Conservation (phyloP, 169 alveolate genomes). For the Cryptosporidium ubiquitum region DNA sequence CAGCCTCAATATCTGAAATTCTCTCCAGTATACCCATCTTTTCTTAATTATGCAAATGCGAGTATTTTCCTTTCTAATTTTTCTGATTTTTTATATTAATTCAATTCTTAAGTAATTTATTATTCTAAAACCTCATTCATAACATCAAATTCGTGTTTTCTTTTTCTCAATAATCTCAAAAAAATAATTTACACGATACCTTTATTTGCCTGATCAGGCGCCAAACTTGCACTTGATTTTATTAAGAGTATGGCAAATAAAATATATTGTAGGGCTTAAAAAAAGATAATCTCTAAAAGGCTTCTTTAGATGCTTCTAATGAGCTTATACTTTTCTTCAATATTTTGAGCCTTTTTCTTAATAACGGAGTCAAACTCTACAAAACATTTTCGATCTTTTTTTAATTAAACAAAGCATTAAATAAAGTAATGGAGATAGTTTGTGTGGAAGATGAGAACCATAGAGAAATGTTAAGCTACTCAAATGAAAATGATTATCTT, state of each 20-base stretch:
- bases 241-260: too few species aligned
- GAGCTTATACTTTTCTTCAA: neutral
- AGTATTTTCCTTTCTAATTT: neutral
- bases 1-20: conserved; percentile 90
- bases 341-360: neutral
- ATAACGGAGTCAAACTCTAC: neutral
- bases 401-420: neutral
- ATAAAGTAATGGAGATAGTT: neutral
- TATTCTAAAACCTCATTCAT: neutral
- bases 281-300: too few species aligned
- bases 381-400: neutral
- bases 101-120: neutral
- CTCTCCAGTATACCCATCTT: conserved; percentile 80
- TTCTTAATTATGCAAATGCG: neutral
- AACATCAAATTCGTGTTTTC: neutral
- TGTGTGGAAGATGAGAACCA: conserved; percentile 3
- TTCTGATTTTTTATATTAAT: neutral
- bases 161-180: neutral
- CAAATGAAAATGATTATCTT: conserved; percentile 52
- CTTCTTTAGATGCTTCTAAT: too few species aligned
- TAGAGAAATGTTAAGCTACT: neutral
- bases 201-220: conserved; percentile 16
- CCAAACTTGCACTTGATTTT: conserved; percentile 13
- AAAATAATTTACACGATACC: neutral
- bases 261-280: too few species aligned